Percentiles rank a stretch among this genome's conserved stretches.
phyloP scores from a whole-genome alignment of 768 basidiomycete genomes.

The Mycena rebaudengoi region DNA sequence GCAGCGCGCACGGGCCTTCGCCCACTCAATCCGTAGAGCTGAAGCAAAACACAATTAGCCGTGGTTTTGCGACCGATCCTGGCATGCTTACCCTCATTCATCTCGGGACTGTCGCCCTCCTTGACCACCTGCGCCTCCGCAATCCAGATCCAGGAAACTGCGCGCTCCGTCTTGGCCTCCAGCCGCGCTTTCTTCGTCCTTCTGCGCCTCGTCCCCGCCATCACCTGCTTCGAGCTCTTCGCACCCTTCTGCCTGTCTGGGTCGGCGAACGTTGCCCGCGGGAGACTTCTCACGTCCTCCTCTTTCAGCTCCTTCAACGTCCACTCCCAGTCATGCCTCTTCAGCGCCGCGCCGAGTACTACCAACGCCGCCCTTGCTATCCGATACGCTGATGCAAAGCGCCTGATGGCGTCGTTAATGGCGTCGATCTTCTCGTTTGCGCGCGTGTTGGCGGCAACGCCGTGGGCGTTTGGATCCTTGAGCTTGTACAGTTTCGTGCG shows the following conservation, averaged over 20 bases:
- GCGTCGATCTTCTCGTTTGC: conserved; percentile 26
- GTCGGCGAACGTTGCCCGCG: neutral
- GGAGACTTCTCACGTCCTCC: neutral
- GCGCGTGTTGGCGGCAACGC: conserved; percentile 35
- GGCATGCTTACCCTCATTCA: neutral
- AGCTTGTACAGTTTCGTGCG: conserved; percentile 37
- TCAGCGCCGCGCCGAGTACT: conserved; percentile 12
- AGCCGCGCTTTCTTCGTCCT: neutral
- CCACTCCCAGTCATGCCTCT: conserved; percentile 25
- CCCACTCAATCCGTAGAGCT: neutral
- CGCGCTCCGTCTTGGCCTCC: neutral
- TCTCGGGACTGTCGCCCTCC: neutral
- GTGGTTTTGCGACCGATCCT: neutral
- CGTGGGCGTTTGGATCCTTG: conserved; percentile 37
- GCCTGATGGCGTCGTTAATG: neutral
- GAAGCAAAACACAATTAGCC: neutral
- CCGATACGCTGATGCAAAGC: neutral
- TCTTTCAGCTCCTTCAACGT: conserved; percentile 21
- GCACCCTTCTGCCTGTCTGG: neutral
- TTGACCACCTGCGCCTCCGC: neutral
- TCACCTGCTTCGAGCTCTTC: neutral
- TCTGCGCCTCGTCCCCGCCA: neutral
- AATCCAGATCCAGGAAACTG: neutral
- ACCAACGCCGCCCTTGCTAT: neutral
- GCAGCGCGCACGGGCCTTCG: neutral